Evolutionary conservation across 2,329 filamentous ascomycete genomes (phyloP), one percentile per base, ranked within the genome.

Genomic region (Fusarium brevicatenulatum): DNA sequence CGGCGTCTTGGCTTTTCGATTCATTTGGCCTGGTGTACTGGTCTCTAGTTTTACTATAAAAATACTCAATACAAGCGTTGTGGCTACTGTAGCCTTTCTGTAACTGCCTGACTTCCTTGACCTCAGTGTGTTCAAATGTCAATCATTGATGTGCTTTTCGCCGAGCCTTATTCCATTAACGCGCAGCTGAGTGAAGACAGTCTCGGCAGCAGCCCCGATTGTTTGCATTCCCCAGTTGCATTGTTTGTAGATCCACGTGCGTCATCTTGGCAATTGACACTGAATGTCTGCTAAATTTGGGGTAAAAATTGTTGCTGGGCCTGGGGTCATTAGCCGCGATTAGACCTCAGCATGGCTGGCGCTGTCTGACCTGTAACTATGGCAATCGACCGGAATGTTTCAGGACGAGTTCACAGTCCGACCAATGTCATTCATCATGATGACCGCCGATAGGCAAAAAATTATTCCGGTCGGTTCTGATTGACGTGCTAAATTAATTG

Each of bases 21-120:
- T 69, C 40, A 28, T 34, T 43, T 50, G n/a, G 12, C 21, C 37
- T 53, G 63, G 63, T 67, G 58, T 53, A 52, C 10, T 42, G 58
- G 40, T 43, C 25, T 52, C 12, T 47, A 36, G 13, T 34, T 21
- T 40, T 40, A 28, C 25, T 9, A n/a, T 13, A 15, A 34, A 18
- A 28, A 32, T 2, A 19, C 28, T 34, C 25, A 63, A 68, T 49
- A 63, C 25, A 43, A 25, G n/a, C 9, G 15, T 61, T 8, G 15
- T 30, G 37, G 39, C 30, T 42, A 18, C 30, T 50, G 10, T n/a
- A 36, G 19, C 25, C 7, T 34, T 39, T 40, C 16, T 40, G 18
- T 34, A 28, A n/a, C 8, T 21, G 19, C 30, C n/a, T 13, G 19
- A 37, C 23, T 49, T 8, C 19, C 15, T 36, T 25, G 37, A 19